phyloP scores from a whole-genome alignment of 306 rosid genomes.

The Astragalus membranaceus region DNA sequence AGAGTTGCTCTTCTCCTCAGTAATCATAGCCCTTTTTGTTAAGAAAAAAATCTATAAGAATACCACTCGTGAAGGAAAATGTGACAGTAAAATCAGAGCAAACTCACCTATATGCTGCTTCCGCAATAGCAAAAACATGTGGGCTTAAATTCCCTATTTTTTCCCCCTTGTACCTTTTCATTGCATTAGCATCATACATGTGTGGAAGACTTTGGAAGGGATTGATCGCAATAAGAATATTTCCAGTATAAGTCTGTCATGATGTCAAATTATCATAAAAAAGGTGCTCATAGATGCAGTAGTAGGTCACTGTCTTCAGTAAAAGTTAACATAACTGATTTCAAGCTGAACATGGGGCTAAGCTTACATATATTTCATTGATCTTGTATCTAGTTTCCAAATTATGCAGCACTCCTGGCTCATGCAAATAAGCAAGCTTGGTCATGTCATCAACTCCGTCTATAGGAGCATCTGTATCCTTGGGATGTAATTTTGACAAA shows the following conservation, averaged over 20 bases:
- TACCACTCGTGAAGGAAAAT: constrained; percentile 16
- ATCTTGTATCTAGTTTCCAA: constrained; percentile 58
- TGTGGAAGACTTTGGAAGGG: constrained; percentile 73
- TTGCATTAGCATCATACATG: constrained; percentile 51
- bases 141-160: constrained; percentile 59
- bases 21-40: constrained; percentile 75
- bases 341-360: constrained; percentile 22
- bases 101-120: constrained; percentile 74
- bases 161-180: constrained; percentile 70
- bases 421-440: constrained; percentile 79
- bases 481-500: constrained; percentile 64
- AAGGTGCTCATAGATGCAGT: constrained; percentile 28
- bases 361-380: constrained; percentile 84
- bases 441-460: constrained; percentile 92
- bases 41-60: constrained; percentile 16
- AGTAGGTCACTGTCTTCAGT: constrained; percentile 23
- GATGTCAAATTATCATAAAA: constrained; percentile 37
- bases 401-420: constrained; percentile 84
- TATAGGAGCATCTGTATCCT: constrained; percentile 52
- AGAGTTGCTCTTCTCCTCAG: constrained; percentile 70
- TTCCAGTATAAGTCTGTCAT: constrained; percentile 88
- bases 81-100: constrained; percentile 25
- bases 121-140: constrained; percentile 89
- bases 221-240: constrained; percentile 92
- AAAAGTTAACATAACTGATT: constrained; percentile 19